A percentile compares a stretch with the other conserved stretches of the same genome.
These are phyloP conservation scores for Aspergillus carbonarius DNA, from an alignment of 2,329 filamentous ascomycete genomes.

Conservation along the genomic window DNA sequence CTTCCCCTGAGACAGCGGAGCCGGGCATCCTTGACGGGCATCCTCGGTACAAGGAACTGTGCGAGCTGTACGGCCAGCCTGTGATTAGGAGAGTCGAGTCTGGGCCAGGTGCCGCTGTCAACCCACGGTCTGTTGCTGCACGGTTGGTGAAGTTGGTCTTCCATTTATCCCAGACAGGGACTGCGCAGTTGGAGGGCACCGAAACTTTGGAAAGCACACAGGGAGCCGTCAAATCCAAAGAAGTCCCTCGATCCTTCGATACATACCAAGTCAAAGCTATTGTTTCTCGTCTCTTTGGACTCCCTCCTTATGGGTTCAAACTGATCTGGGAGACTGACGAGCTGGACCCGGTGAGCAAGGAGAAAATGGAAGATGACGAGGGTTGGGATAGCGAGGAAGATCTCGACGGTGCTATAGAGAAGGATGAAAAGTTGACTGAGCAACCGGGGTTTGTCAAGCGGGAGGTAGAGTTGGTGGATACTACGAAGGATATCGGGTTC, in stretches of 20 bases:
- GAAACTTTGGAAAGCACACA: background rate
- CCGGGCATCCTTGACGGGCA: slow-evolving; percentile 61
- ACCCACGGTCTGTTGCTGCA: slow-evolving; percentile 80
- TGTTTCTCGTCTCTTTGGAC: slow-evolving; percentile 67
- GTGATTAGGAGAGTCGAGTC: slow-evolving; percentile 52
- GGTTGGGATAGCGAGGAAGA: slow-evolving; percentile 45
- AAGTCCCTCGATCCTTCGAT: slow-evolving; percentile 73
- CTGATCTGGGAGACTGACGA: slow-evolving; percentile 89
- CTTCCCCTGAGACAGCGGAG: slow-evolving; percentile 43
- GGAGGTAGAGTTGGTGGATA: slow-evolving; percentile 76
- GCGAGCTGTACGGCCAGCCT: slow-evolving; percentile 72
- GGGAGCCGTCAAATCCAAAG: slow-evolving; percentile 42
- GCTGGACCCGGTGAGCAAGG: slow-evolving; percentile 73
- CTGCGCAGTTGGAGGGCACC: background rate
- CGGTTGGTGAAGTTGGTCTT: slow-evolving; percentile 66
- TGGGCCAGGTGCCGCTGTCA: slow-evolving; percentile 42
- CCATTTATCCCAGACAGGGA: slow-evolving; percentile 44
- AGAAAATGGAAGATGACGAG: slow-evolving; percentile 57
- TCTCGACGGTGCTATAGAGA: slow-evolving; percentile 19
- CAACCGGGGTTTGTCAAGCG: slow-evolving; percentile 65
- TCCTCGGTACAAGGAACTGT: slow-evolving; percentile 71
- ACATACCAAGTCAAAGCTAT: slow-evolving; percentile 80
- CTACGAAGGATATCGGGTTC: slow-evolving; percentile 78
- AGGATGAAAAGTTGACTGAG: slow-evolving; percentile 39
- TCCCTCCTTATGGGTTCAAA: slow-evolving; percentile 63